These are phyloP conservation scores for Gyromitra esculenta DNA, from an alignment of 2,329 filamentous ascomycete genomes.

Conservation along the genomic window DNA sequence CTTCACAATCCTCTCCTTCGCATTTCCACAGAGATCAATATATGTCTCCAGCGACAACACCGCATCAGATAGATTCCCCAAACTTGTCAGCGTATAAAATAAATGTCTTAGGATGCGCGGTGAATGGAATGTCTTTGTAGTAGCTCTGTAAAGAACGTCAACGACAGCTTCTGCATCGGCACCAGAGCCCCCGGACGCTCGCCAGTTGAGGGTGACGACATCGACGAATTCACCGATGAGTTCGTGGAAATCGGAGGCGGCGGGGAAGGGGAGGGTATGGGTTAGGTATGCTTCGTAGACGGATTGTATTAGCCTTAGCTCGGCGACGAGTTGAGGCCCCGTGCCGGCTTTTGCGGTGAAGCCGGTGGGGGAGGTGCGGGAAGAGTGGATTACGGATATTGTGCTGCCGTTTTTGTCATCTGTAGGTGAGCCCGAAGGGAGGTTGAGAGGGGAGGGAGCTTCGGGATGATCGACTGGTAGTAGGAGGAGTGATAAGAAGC, in stretches of 20 bases:
- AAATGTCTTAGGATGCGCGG: conserved; percentile 85
- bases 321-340: conserved; percentile 73
- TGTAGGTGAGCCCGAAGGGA: conserved; percentile 4
- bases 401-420: conserved; percentile 38
- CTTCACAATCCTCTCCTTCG: conserved; percentile 76
- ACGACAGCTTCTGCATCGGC: conserved; percentile 67
- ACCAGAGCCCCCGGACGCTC: conserved; percentile 76
- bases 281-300: conserved; percentile 83
- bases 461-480: conserved; percentile 46
- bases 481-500: conserved; percentile 51
- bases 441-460: conserved; percentile 30
- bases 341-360: conserved; percentile 58
- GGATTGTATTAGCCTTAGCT: conserved; percentile 80
- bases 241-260: conserved; percentile 78
- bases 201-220: conserved; percentile 85
- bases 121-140: conserved; percentile 94
- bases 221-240: conserved; percentile 85
- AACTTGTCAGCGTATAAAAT: conserved; percentile 83
- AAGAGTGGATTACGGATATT: conserved; percentile 43
- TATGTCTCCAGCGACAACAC: conserved; percentile 93
- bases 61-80: conserved; percentile 91
- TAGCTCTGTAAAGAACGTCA: conserved; percentile 87
- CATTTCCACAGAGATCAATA: conserved; percentile 83
- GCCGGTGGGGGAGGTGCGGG: conserved; percentile 42
- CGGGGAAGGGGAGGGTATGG: conserved; percentile 82